A percentile compares a stretch with the other conserved stretches of the same genome.
Evolutionary conservation across 345 rosid species (phyloP).

Genomic region (Rhizophora apiculata): DNA sequence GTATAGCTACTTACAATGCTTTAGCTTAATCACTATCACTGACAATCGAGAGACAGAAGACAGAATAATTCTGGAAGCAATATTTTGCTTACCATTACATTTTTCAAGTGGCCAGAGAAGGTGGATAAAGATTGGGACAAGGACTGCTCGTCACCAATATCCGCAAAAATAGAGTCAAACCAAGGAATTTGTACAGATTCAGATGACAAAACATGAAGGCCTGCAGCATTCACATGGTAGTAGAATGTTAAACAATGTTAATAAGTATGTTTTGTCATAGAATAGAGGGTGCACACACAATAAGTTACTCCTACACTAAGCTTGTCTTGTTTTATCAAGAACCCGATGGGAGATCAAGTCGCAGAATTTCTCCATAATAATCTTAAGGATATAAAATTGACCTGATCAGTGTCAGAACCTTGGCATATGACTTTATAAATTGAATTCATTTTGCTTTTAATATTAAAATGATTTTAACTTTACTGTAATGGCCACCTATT

Average conservation of each 20-base stretch:
- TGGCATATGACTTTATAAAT: neutral
- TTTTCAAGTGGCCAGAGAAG: constrained; percentile 90
- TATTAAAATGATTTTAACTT: neutral
- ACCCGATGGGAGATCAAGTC: neutral
- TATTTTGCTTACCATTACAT: constrained; percentile 64
- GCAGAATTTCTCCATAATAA: neutral
- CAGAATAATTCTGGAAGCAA: constrained; percentile 13
- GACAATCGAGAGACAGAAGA: neutral
- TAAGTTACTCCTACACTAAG: neutral
- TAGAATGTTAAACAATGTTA: constrained; percentile 5
- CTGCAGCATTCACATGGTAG: constrained; percentile 39
- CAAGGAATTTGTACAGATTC: constrained; percentile 87
- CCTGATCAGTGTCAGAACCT: neutral
- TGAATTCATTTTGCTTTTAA: neutral
- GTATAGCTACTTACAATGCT: neutral
- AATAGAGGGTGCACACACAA: neutral
- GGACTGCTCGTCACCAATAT: constrained; percentile 95
- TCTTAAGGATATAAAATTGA: neutral
- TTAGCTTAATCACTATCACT: neutral
- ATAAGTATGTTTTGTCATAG: neutral
- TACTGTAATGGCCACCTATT: neutral
- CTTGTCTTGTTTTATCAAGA: constrained; percentile 1
- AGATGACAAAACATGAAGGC: constrained; percentile 75
- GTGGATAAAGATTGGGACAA: constrained; percentile 88
- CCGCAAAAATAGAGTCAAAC: constrained; percentile 91